A percentile compares a stretch with the other conserved stretches of the same genome.
Conservation (phyloP, 352 stramenopile genomes). For the Phytophthora pini region DNA sequence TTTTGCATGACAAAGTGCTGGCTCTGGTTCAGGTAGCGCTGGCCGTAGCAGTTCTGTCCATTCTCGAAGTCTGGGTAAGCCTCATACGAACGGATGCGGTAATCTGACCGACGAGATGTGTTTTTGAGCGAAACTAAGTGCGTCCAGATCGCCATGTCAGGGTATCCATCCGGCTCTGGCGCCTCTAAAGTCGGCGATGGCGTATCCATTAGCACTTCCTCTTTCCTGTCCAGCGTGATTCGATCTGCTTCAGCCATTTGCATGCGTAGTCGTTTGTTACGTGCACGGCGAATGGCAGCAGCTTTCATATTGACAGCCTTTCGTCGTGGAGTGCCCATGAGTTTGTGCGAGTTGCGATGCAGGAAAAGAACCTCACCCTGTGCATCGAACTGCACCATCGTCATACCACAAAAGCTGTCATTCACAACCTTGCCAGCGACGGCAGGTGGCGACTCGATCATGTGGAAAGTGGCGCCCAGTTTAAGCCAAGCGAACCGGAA, state of each 20-base stretch:
- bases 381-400: conserved; percentile 54
- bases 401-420: conserved; percentile 54
- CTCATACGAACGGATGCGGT: conserved; percentile 58
- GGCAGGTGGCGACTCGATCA: conserved; percentile 48
- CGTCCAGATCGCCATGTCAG: conserved; percentile 65
- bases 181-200: conserved; percentile 30
- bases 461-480: conserved; percentile 45
- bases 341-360: conserved; percentile 59
- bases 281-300: conserved; percentile 26
- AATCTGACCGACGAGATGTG: conserved; percentile 42
- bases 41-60: conserved; percentile 66
- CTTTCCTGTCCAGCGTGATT: conserved; percentile 9
- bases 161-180: conserved; percentile 30
- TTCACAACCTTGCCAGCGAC: conserved; percentile 44
- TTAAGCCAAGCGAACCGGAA: conserved; percentile 70
- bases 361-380: conserved; percentile 48
- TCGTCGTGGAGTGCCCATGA: conserved; percentile 29
- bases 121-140: conserved; percentile 66
- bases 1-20: conserved; percentile 44
- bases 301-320: conserved; percentile 34
- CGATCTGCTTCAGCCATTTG: conserved; percentile 33
- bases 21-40: conserved; percentile 35
- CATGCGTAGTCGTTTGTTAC: conserved; percentile 34
- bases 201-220: conserved; percentile 2
- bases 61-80: conserved; percentile 43